These are phyloP conservation scores for Fusarium vanettenii DNA, from an alignment of 2,329 filamentous ascomycete species.

Conservation along the genomic window DNA sequence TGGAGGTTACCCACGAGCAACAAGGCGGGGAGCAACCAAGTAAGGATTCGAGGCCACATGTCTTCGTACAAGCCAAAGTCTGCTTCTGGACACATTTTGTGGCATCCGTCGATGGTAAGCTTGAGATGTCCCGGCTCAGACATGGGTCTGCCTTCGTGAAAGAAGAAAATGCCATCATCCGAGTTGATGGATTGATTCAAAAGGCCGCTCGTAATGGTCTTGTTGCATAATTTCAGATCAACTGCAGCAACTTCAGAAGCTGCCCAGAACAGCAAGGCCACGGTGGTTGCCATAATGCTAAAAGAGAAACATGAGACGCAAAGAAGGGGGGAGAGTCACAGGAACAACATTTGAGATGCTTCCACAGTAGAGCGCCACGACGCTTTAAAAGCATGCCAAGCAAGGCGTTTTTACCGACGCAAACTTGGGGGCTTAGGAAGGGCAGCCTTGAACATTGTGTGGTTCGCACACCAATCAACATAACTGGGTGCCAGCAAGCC, in stretches of 20 bases:
- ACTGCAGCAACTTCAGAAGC: not conserved
- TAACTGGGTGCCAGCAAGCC: not conserved
- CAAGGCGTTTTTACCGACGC: not conserved
- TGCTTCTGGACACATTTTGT: slow-evolving; percentile 1
- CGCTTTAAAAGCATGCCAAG: not conserved
- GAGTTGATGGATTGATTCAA: not conserved
- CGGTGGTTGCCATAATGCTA: not conserved
- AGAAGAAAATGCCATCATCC: not conserved
- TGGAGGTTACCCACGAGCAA: slow-evolving; percentile 24
- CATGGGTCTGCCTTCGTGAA: not conserved
- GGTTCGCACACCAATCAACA: not conserved
- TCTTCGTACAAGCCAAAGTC: slow-evolving; percentile 19
- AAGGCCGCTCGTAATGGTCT: not conserved
- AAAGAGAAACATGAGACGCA: not conserved
- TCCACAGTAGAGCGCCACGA: not conserved
- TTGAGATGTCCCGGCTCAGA: not conserved
- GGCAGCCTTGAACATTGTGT: not conserved
- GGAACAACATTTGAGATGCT: not conserved
- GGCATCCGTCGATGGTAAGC: slow-evolving; percentile 46
- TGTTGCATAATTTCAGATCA: not conserved
- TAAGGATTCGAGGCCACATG: slow-evolving; percentile 20
- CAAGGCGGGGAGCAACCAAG: slow-evolving; percentile 21
- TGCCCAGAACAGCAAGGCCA: not conserved
- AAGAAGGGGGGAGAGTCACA: not conserved
- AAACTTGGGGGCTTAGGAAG: not conserved